Base-by-base conservation (phyloP, 1,284 basidiomycete genomes). In the Entoloma clypeatum region DNA sequence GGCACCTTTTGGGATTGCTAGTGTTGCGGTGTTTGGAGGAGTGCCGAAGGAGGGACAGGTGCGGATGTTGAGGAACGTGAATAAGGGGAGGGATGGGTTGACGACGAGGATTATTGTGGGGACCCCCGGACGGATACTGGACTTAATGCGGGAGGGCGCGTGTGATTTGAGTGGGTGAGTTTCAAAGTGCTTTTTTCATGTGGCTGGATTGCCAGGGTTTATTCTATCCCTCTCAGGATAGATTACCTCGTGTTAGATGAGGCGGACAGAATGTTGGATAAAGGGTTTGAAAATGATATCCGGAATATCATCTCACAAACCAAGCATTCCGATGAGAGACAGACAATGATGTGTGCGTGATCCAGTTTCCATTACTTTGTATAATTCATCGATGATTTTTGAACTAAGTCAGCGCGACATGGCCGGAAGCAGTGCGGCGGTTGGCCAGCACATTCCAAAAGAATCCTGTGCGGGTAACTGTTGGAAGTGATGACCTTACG, bases 281-380 rank as follows among this genome's bases (percentile, higher is more conserved):
- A 89, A 57, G 96, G 96, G 0, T 99, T 99, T 63, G 96, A 99
- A 68, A 96, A 97, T 56, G 96, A 99, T 62, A 98, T 99, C 51
- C 76, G 92, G 36, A 78, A 77, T 43, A 99, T 99, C 57, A 94
- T 99, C 48, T 83, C 79, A 6, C 74, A 79, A 54, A 84, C 86
- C 21, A 85, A 85, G 52, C 77, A 77, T 51, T 69, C 72, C 8
- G 62, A 65, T 9, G 73, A 79, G 41, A 74, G 91, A 25, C 91
- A 95, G 65, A 95, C 91, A 4, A 79, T 93, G 71, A 94, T 95
- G 92, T 94, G 89, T 91, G 60, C 55, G 85, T 74, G 39, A 21
- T 29, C 27, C 28, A 30, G 26, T 41, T 30, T n/a, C 28, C 36
- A 16, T 24, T 23, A 25, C 37, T 24, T 13, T 26, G 7, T 22